Base-by-base conservation (phyloP, 257 asterid species). In the Avicennia marina region DNA sequence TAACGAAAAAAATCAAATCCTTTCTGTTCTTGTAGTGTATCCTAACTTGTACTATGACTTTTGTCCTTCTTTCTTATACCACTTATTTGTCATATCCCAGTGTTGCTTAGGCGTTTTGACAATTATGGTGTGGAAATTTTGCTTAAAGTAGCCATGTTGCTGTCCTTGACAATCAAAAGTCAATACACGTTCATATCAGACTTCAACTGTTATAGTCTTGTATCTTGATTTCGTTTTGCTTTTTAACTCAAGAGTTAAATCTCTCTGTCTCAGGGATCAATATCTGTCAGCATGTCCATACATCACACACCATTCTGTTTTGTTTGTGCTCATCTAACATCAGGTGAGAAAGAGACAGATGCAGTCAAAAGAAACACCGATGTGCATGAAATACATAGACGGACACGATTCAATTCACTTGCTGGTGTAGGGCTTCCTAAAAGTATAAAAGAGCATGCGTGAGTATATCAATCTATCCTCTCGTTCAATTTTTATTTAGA, bases 241-340 rank as follows among this genome's bases (percentile, higher is more conserved):
- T 29, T 4, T 29, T 29, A 8, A 29, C 4, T 8, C 7, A 4
- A 4, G 10, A 12, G 13, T 8, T 36, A 36, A 47, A 47, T 60
- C 29, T 69, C 47, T 19, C 55, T 66, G 46, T 53, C 66, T 46
- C 83, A 90, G 98, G 98, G 98, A 76, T 81, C 98, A 34, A 67
- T 90, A 72, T 81, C 98, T 60, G 93, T 90, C 60, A 88, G 98
- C 70, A 81, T 90, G 98, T 85, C 98, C 47, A 59, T 90, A 62
- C 76, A 90, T 77, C 96, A 90, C 77, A 87, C 98, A 4, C 80
- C 81, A 77, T 74, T 81, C 75, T 90, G 98, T 67, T 83, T 90
- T 24, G 47, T 90, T 20, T 90, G 98, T 68, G 53, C 79, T 50
- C 98, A 90, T 72, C 80, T 90, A 67, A 79, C 96, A 24, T 83